These are phyloP conservation scores for Kwoniella pini DNA, from an alignment of 768 basidiomycete species.

Conservation along the genomic window DNA sequence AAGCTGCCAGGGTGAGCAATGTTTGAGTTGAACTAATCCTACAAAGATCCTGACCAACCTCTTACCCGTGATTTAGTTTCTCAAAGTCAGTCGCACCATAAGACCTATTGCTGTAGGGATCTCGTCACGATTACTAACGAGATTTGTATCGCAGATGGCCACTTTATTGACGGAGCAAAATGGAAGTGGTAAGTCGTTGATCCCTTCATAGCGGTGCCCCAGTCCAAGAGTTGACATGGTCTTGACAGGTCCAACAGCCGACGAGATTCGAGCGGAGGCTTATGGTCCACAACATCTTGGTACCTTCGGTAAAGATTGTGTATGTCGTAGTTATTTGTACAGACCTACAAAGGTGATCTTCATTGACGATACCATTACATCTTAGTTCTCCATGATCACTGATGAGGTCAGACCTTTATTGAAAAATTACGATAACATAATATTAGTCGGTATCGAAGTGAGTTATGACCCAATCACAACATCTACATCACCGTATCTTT, in stretches of 20 bases:
- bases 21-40: background rate
- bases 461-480: too few species aligned
- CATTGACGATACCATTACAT: background rate
- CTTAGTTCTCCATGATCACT: conserved; percentile 77
- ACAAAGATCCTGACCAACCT: background rate
- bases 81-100: conserved; percentile 5
- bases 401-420: conserved; percentile 66
- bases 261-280: conserved; percentile 6
- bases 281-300: conserved; percentile 14
- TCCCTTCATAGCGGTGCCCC: background rate
- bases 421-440: conserved; percentile 62
- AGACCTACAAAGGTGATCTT: background rate
- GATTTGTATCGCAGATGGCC: conserved; percentile 7
- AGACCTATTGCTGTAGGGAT: too few species aligned
- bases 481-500: too few species aligned
- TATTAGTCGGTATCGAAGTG: conserved; percentile 88
- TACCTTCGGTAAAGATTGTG: conserved; percentile 18
- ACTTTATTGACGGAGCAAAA: conserved; percentile 23
- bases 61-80: background rate
- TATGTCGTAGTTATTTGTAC: background rate
- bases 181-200: conserved; percentile 12
- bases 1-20: conserved; percentile 70
- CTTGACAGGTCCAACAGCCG: conserved; percentile 11
- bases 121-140: background rate
- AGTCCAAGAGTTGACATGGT: background rate